Base-by-base conservation (phyloP, 2,329 filamentous ascomycete species). In the Chaetomiaceae sp. region DNA sequence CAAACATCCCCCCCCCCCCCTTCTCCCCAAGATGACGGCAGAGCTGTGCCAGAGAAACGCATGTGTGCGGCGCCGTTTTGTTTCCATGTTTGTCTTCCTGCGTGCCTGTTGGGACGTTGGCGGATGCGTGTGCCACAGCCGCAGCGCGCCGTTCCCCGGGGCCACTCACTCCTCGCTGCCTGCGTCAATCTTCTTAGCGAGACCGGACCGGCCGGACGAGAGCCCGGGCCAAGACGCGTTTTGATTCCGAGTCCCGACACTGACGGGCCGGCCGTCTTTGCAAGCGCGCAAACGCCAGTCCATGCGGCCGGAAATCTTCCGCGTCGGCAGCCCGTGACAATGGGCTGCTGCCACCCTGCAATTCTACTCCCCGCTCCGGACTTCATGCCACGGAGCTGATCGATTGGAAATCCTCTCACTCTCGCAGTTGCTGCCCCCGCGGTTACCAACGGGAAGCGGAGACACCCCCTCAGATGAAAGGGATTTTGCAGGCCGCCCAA, bases 1-100 rank as follows among this genome's bases (percentile, higher is more conserved):
- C 51, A 48, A 32, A 48, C 43, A 21, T 41, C 30, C 36, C 40
- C 41, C 32, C 37, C 38, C n/a, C n/a, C n/a, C n/a, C n/a, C n/a
- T n/a, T n/a, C n/a, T n/a, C n/a, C n/a, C n/a, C n/a, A n/a, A n/a
- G n/a, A n/a, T n/a, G 23, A 29, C 25, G 25, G 32, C 14, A 7
- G 27, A 36, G 50, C 53, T 55, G 56, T 46, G 57, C 57, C 57
- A 23, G 48, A 36, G 42, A 57, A 58, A 57, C 54, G 54, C 57
- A 58, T 58, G 41, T 11, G 13, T 45, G 33, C 48, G 48, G 37
- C 43, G 23, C 48, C 44, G 36, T 41, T 52, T 29, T 34, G 51
- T 57, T 57, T 53, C 32, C 36, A 14, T 48, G 48, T 42, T 42
- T 48, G 53, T 44, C 36, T 48, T 32, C 33, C 42, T 51, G 36